These are phyloP conservation scores for Nemania sp. DNA, from an alignment of 2,329 filamentous ascomycete genomes.

Conservation along the genomic window DNA sequence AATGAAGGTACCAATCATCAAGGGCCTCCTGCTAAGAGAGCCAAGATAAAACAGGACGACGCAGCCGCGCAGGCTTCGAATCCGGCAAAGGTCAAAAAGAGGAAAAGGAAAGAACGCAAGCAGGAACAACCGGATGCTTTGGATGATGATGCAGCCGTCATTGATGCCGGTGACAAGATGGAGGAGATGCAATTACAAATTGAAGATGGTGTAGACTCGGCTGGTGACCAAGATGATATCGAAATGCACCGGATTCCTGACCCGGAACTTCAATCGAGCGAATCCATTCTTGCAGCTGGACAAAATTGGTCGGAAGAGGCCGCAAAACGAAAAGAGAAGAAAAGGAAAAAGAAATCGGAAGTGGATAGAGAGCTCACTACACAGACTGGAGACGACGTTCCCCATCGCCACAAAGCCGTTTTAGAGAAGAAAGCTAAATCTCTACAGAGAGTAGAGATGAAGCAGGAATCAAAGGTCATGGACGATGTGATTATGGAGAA, in stretches of 20 bases:
- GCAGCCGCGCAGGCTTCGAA: background rate
- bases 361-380: slow-evolving; percentile 9
- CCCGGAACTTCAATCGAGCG: background rate
- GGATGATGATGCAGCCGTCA: background rate
- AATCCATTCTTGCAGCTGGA: slow-evolving; percentile 10
- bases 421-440: slow-evolving; percentile 61
- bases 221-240: slow-evolving; percentile 23
- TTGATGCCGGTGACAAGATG: slow-evolving; percentile 26
- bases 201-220: background rate
- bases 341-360: slow-evolving; percentile 34
- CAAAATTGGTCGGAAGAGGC: slow-evolving; percentile 16
- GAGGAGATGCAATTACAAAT: slow-evolving; percentile 6
- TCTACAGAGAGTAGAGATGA: slow-evolving; percentile 50
- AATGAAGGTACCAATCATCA: slow-evolving; percentile 18
- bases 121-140: slow-evolving; percentile 36
- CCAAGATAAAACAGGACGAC: slow-evolving; percentile 39
- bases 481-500: slow-evolving; percentile 32
- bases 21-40: slow-evolving; percentile 44
- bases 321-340: slow-evolving; percentile 34
- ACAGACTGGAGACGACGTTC: slow-evolving; percentile 28
- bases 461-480: slow-evolving; percentile 39
- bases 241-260: slow-evolving; percentile 20
- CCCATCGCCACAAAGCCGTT: slow-evolving; percentile 51
- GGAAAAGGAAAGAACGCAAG: slow-evolving; percentile 44
- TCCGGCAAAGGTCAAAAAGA: slow-evolving; percentile 40